Evolutionary conservation across 352 stramenopile species (phyloP).

Genomic region (Thalassiosira mediterranea): DNA sequence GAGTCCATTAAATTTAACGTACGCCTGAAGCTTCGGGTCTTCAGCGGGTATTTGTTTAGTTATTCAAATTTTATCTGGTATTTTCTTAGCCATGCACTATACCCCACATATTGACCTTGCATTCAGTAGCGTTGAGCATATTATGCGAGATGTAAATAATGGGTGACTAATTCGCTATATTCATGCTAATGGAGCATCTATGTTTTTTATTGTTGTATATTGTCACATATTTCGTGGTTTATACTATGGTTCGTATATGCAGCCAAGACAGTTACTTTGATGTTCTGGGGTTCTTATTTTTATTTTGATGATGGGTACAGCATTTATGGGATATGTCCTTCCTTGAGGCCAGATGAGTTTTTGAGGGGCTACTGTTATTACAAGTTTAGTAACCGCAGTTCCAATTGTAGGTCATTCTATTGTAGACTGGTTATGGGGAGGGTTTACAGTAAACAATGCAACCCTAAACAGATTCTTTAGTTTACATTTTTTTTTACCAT

Average conservation of each 20-base stretch:
- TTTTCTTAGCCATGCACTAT: slow-evolving; percentile 79
- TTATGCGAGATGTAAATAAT: slow-evolving; percentile 77
- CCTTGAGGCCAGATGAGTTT: slow-evolving; percentile 72
- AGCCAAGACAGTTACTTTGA: slow-evolving; percentile 71
- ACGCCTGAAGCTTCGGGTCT: slow-evolving; percentile 76
- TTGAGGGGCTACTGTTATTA: slow-evolving; percentile 79
- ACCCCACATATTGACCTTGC: slow-evolving; percentile 60
- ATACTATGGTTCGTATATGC: slow-evolving; percentile 80
- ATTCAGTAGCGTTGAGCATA: slow-evolving; percentile 77
- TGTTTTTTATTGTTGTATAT: slow-evolving; percentile 83
- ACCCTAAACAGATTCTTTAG: slow-evolving; percentile 70
- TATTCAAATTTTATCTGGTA: slow-evolving; percentile 79
- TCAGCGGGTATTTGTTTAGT: slow-evolving; percentile 72
- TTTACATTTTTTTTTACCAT: slow-evolving; percentile 73
- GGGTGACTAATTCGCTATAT: slow-evolving; percentile 72
- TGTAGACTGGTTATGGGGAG: slow-evolving; percentile 74
- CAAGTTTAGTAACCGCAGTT: slow-evolving; percentile 74
- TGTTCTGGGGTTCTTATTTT: slow-evolving; percentile 78
- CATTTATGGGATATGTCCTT: slow-evolving; percentile 79
- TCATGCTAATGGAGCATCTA: slow-evolving; percentile 72
- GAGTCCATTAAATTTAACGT: slow-evolving; percentile 66
- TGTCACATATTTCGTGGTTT: slow-evolving; percentile 72
- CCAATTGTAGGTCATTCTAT: slow-evolving; percentile 66
- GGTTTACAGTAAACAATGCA: slow-evolving; percentile 63
- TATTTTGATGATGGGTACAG: slow-evolving; percentile 79